Percentiles rank a stretch among this genome's conserved stretches.
These are phyloP conservation scores for Mortierella antarctica DNA, from an alignment of 192 early-diverging fungal genomes.

Conservation along the genomic window DNA sequence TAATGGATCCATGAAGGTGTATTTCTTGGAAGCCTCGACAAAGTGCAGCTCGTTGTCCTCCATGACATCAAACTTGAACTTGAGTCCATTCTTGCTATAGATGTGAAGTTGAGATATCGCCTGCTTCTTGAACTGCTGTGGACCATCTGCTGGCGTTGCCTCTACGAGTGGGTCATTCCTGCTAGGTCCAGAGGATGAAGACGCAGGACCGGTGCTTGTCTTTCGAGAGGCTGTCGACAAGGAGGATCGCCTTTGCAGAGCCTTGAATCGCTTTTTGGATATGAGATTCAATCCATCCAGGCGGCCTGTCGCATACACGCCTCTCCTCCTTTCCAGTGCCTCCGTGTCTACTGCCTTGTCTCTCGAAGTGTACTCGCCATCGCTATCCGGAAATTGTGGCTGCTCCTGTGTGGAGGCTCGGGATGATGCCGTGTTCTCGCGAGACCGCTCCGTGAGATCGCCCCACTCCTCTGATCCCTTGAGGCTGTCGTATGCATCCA, in stretches of 20 bases:
- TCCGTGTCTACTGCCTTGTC: slow-evolving; percentile 30
- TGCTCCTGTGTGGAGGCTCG: slow-evolving; percentile 3
- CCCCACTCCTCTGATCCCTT: slow-evolving; percentile 28
- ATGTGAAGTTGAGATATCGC: slow-evolving; percentile 41
- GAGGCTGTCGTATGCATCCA: slow-evolving; percentile 38
- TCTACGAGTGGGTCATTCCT: not conserved
- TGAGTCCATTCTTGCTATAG: slow-evolving; percentile 51
- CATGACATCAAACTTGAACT: slow-evolving; percentile 57
- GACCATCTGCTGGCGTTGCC: too few relatives aligned
- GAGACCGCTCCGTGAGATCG: slow-evolving; percentile 15
- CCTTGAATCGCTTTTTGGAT: slow-evolving; percentile 28
- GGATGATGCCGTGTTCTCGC: not conserved
- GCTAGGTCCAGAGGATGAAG: not conserved
- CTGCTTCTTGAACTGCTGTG: slow-evolving; percentile 36
- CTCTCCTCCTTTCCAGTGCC: slow-evolving; percentile 25
- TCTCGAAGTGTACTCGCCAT: slow-evolving; percentile 46
- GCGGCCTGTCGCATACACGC: slow-evolving; percentile 41
- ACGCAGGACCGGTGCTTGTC: not conserved
- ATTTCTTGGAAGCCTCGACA: slow-evolving; percentile 53
- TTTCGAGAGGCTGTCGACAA: not conserved
- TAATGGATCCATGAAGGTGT: slow-evolving; percentile 51
- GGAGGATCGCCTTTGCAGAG: slow-evolving; percentile 11
- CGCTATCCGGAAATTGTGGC: slow-evolving; percentile 32
- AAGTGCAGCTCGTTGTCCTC: slow-evolving; percentile 51
- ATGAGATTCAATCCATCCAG: slow-evolving; percentile 38